Base-by-base conservation (phyloP, 176 grass and related monocot species). In the Rhynchospora pubera region DNA sequence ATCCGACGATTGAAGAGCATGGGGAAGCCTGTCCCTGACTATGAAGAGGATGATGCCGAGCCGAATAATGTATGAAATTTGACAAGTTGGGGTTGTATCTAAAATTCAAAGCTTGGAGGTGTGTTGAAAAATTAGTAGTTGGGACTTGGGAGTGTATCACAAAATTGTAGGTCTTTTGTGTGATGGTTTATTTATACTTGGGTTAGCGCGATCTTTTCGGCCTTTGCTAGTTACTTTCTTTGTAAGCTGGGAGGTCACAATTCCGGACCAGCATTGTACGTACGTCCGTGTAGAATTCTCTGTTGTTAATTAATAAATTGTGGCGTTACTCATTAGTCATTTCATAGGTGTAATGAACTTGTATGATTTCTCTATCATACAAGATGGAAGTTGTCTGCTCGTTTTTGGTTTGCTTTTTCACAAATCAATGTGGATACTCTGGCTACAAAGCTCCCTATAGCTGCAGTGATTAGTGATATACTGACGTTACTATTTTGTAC, bases 1-100 rank as follows among this genome's bases (percentile, higher is more conserved):
- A 88, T 99, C 24, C 92, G 96, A 28, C 91, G 96, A 72, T 30
- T 99, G 79, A 82, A 90, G 85, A 93, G 90, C 82, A 89, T 93
- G 85, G 87, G 86, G 60, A 76, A 90, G 78, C 84, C 85, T 11
- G 52, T 59, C 24, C 83, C 86, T 13, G 87, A 82, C 39, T 45
- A 22, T 53, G 79, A 65, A 32, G 59, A 65, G 5, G 79, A 50
- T 28, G 59, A 82, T 65, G 8, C 61, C 18, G 42, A 66, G 15
- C 79, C 10, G 12, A 80, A 65, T 57, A 48, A 30, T 66, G 79
- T 52, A 23, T 82, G 61, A 82, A 82, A n/a, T 53, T 59, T 80
- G 2, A 21, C 1, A 10, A 44, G 13, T 62, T 62, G 57, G 0
- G 42, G 77, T 2, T 63, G 22, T 24, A 63, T 63, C 60, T 18